Conservation (phyloP, 129 eudicot genomes). For the Silybum marianum region DNA sequence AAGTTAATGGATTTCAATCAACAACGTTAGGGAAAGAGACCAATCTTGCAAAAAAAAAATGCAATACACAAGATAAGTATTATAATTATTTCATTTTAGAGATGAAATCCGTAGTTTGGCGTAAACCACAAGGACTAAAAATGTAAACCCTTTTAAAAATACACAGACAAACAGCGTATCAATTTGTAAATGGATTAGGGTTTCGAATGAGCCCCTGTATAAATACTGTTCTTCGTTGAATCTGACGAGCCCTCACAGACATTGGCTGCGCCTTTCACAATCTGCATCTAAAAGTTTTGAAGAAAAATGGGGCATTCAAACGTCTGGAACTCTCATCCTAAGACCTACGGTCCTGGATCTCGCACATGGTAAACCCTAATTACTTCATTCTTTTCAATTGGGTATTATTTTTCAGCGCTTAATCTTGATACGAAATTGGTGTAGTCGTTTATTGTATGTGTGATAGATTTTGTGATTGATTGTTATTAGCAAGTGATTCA, state of each 20-base stretch:
- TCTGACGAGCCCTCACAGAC: not conserved
- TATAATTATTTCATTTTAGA: not conserved
- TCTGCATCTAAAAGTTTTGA: not conserved
- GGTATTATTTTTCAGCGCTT: not conserved
- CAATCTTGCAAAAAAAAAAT: not conserved
- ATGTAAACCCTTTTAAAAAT: too few species aligned
- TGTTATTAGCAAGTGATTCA: not conserved
- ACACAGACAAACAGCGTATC: too few species aligned
- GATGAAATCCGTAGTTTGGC: not conserved
- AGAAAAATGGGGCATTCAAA: conserved; percentile 43
- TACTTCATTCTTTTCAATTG: too few species aligned
- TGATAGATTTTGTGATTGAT: not conserved
- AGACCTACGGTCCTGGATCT: conserved; percentile 57
- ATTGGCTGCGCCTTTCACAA: not conserved
- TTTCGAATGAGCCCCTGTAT: conserved; percentile 4
- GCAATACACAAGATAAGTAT: not conserved
- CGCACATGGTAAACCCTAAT: conserved; percentile 41
- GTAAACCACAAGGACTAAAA: not conserved
- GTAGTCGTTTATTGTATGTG: not conserved
- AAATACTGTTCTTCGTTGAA: not conserved
- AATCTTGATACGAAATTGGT: not conserved
- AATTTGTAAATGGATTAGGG: not conserved
- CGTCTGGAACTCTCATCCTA: conserved; percentile 56
- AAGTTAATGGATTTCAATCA: not conserved
- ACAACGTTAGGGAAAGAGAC: not conserved